Evolutionary conservation across 805 yeast genomes (phyloP).

Genomic region (Priceomyces medius): DNA sequence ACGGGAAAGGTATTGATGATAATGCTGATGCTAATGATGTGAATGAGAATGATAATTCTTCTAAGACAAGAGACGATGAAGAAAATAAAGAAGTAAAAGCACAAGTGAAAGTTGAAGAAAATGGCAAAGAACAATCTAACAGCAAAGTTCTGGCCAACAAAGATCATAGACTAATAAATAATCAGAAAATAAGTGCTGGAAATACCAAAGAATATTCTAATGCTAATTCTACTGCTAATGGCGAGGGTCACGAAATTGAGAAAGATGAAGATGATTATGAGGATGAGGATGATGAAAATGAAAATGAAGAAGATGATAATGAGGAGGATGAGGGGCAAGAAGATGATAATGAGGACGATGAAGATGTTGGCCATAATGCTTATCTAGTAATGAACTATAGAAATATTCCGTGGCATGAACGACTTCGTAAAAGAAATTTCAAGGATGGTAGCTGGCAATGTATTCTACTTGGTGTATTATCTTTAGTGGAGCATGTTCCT

Average conservation of each 20-base stretch:
- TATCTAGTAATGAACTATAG: slow-evolving; percentile 52
- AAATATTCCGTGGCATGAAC: slow-evolving; percentile 71
- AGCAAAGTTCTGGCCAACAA: too few relatives aligned
- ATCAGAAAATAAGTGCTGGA: too few relatives aligned
- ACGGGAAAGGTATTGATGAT: slow-evolving; percentile 8
- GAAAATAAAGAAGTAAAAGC: too few relatives aligned
- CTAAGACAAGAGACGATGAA: too few relatives aligned
- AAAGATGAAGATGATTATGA: slow-evolving; percentile 23
- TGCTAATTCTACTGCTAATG: too few relatives aligned
- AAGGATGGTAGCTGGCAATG: slow-evolving; percentile 86
- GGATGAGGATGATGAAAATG: slow-evolving; percentile 15
- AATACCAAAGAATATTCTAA: too few relatives aligned
- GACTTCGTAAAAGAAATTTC: slow-evolving; percentile 71
- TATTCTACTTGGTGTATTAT: slow-evolving; percentile 69
- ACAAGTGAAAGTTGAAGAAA: too few relatives aligned
- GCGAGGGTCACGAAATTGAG: slow-evolving; percentile 15
- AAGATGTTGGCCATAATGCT: slow-evolving; percentile 39
- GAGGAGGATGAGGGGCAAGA: slow-evolving; percentile 18
- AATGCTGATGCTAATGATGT: slow-evolving; percentile 8
- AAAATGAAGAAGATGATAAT: slow-evolving; percentile 17
- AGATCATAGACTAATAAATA: too few relatives aligned
- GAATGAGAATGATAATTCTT: too few relatives aligned
- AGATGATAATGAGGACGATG: slow-evolving; percentile 19
- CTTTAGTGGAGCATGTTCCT: slow-evolving; percentile 56
- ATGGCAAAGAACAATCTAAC: too few relatives aligned